Evolutionary conservation across 1,284 basidiomycete species (phyloP).

Genomic region (Porogramme epimiltina): DNA sequence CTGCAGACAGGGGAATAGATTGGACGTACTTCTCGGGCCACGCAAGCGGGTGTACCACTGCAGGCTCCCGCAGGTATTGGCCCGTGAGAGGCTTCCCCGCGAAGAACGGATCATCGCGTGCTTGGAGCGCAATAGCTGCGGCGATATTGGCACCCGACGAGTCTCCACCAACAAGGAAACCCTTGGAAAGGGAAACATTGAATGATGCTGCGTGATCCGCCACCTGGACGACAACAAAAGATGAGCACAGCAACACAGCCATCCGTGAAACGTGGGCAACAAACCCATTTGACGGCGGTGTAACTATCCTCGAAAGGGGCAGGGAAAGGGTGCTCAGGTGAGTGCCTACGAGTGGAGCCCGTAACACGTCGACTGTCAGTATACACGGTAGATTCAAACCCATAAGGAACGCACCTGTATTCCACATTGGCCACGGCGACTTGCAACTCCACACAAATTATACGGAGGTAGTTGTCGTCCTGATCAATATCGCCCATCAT

Average conservation of each 20-base stretch:
- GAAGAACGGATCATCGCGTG: conserved; percentile 25
- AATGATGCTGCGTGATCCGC: conserved; percentile 7
- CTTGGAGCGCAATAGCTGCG: conserved; percentile 21
- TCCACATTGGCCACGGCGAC: conserved; percentile 23
- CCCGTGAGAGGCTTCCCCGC: conserved; percentile 12
- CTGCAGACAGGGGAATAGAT: neutral
- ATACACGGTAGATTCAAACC: too few species aligned
- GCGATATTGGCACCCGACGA: conserved; percentile 29
- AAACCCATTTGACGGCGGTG: conserved; percentile 25
- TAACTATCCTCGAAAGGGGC: conserved; percentile 19
- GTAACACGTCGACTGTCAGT: too few species aligned
- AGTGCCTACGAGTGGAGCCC: conserved; percentile 1
- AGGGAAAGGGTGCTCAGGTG: conserved; percentile 23
- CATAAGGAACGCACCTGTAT: conserved; percentile 14
- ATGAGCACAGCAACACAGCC: too few species aligned
- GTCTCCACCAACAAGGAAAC: conserved; percentile 26
- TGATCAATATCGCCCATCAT: conserved; percentile 15
- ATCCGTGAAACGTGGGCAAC: neutral
- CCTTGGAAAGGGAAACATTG: conserved; percentile 13
- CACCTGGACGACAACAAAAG: too few species aligned
- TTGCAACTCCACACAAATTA: conserved; percentile 20
- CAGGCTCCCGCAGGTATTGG: conserved; percentile 9
- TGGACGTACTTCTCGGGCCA: neutral
- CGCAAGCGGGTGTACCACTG: neutral
- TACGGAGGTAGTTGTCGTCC: conserved; percentile 22